Conservation (phyloP, 2,329 filamentous ascomycete species). For the Xylariaceae sp. region DNA sequence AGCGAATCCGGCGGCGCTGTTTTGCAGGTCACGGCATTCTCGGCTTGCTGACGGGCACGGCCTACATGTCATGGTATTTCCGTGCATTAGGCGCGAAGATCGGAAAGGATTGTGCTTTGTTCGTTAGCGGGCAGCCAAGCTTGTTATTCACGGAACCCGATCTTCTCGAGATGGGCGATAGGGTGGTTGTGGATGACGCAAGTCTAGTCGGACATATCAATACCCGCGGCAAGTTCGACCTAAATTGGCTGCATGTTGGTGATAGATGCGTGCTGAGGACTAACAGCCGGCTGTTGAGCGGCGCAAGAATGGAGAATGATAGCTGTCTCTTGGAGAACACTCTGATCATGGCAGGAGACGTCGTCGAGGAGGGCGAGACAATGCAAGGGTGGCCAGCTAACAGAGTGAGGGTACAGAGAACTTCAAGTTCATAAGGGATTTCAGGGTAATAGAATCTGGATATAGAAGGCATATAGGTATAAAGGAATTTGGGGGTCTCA, state of each 20-base stretch:
- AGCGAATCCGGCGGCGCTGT: slow-evolving; percentile 57
- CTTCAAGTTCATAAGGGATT: neutral
- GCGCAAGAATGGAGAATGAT: slow-evolving; percentile 59
- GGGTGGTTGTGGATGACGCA: slow-evolving; percentile 62
- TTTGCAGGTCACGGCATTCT: slow-evolving; percentile 59
- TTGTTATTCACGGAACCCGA: slow-evolving; percentile 65
- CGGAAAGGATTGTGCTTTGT: slow-evolving; percentile 61
- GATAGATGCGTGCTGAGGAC: slow-evolving; percentile 59
- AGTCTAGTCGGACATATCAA: slow-evolving; percentile 64
- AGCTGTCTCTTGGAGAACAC: slow-evolving; percentile 64
- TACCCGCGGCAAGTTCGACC: slow-evolving; percentile 61
- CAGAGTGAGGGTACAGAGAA: slow-evolving; percentile 1
- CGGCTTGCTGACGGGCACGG: slow-evolving; percentile 59
- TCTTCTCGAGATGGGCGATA: slow-evolving; percentile 58
- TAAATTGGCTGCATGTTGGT: slow-evolving; percentile 59
- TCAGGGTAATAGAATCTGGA: too few relatives aligned
- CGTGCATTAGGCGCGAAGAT: slow-evolving; percentile 59
- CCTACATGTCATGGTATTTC: slow-evolving; percentile 61
- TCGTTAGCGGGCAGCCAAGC: slow-evolving; percentile 58
- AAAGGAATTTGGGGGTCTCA: too few relatives aligned
- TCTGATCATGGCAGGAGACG: slow-evolving; percentile 62
- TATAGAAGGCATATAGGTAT: too few relatives aligned
- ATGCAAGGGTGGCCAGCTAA: slow-evolving; percentile 63
- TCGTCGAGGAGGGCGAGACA: slow-evolving; percentile 56
- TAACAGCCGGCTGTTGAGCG: slow-evolving; percentile 59